Conservation (phyloP, 352 stramenopile species). For the Phytophthora melonis region DNA sequence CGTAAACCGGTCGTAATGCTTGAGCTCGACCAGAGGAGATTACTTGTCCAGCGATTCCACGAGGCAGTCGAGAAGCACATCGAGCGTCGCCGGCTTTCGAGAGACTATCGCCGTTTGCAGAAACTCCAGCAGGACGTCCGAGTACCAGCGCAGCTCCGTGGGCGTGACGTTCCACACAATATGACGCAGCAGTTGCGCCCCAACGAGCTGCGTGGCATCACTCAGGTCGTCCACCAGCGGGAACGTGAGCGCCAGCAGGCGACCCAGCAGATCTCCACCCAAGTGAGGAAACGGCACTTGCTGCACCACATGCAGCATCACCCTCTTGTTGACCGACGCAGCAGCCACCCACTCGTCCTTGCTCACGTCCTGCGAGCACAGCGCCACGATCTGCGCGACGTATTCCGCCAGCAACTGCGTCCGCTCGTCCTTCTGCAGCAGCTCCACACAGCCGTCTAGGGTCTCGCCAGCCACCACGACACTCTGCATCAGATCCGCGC, state of each 20-base stretch:
- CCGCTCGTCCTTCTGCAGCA: constrained; percentile 17
- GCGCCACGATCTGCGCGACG: constrained; percentile 46
- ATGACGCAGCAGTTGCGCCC: constrained; percentile 67
- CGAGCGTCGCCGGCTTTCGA: constrained; percentile 63
- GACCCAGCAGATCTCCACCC: constrained; percentile 74
- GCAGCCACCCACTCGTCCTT: constrained; percentile 77
- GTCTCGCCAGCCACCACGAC: constrained; percentile 29
- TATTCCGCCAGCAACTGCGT: constrained; percentile 41
- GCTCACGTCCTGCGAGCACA: constrained; percentile 58
- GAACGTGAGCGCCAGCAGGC: constrained; percentile 79
- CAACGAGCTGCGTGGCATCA: constrained; percentile 68
- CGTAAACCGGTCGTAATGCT: constrained; percentile 75
- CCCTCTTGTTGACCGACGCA: constrained; percentile 59
- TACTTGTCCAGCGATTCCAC: constrained; percentile 67
- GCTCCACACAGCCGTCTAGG: constrained; percentile 30
- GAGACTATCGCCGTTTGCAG: constrained; percentile 70
- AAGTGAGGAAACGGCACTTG: constrained; percentile 71
- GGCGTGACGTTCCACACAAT: constrained; percentile 68
- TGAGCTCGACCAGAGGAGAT: constrained; percentile 59
- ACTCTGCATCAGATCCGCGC: constrained; percentile 36
- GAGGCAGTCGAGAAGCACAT: constrained; percentile 68
- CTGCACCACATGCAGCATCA: constrained; percentile 60
- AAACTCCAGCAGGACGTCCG: constrained; percentile 80
- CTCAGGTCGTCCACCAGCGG: constrained; percentile 81
- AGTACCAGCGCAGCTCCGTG: constrained; percentile 86